Evolutionary conservation across 352 stramenopile species (phyloP), one percentile per base, ranked within the genome.

Genomic region (Phytophthora multivora): DNA sequence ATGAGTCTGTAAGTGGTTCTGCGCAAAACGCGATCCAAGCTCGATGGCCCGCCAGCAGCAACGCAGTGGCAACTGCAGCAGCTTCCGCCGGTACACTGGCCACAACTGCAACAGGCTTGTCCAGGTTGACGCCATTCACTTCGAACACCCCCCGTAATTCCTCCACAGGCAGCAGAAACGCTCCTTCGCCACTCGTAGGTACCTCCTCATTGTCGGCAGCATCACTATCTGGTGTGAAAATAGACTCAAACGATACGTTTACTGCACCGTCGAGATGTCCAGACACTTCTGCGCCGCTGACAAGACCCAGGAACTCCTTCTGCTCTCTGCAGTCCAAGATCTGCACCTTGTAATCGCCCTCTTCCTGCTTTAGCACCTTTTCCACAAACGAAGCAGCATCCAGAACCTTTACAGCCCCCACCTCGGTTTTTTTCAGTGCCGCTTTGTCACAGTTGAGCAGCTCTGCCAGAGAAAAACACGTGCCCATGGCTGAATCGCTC

Each of bases 51-150:
- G 66, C 71, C 26, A 89, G 52, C 16, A 86, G 43, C 23, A 89
- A 51, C 0, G 67, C 73, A 57, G 75, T 90, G 6, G 86, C 86
- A 30, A 92, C 80, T 3, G 79, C 64, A 43, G 86, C 83, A 26
- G 77, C 83, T 68, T 93, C 79, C 7, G 68, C 57, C 4, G 62
- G 64, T 26, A 73, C 61, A n/a, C 70, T 75, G 2, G 62, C 75
- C 5, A 91, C 50, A 13, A 92, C 79, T 6, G 73, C 68, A 23
- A 88, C 66, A 9, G 67, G 63, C 7, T 43, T 54, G 9, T 75
- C 57, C 13, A 82, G 60, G 43, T 76, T 58, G 33, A 92, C 57
- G 4, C 75, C 71, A 19, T 72, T 71, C 13, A 51, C 55, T 49
- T 80, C 71, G 13, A 92, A 73, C 13, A 85, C 39, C 1, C 75